Evolutionary conservation across 2,329 filamentous ascomycete genomes (phyloP).

Genomic region (Chrysoporthe austroafricana): DNA sequence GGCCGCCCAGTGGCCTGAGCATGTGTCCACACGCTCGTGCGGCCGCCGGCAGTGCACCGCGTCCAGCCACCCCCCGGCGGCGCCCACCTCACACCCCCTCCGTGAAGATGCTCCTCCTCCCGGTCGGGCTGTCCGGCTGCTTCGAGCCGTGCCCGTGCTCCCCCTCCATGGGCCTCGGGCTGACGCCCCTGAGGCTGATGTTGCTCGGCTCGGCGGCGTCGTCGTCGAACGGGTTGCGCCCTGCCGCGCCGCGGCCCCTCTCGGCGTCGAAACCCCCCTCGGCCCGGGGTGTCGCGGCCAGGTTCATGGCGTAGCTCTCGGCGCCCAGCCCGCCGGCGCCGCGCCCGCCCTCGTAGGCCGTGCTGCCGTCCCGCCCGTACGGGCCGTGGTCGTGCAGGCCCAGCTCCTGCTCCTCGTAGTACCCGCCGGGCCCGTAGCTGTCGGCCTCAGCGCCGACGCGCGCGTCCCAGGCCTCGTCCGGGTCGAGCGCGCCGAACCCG

Average conservation of each 20-base stretch:
- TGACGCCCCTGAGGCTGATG: conserved; percentile 69
- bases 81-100: conserved; percentile 61
- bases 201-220: conserved; percentile 63
- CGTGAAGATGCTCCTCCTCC: conserved; percentile 70
- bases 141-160: conserved; percentile 39
- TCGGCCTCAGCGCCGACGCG: conserved; percentile 76
- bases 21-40: neutral
- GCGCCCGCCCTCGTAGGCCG: conserved; percentile 42
- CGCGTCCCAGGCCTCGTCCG: conserved; percentile 85
- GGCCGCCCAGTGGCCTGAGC: neutral
- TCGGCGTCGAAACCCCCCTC: conserved; percentile 34
- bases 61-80: no score
- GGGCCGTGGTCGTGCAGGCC: conserved; percentile 64
- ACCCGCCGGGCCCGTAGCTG: conserved; percentile 61
- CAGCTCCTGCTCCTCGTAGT: conserved; percentile 79
- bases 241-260: conserved; percentile 48
- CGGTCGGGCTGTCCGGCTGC: conserved; percentile 61
- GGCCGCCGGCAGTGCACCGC: neutral
- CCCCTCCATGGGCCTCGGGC: conserved; percentile 72
- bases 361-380: conserved; percentile 41
- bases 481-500: conserved; percentile 72
- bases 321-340: conserved; percentile 34
- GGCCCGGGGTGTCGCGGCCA: conserved; percentile 43
- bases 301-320: conserved; percentile 53
- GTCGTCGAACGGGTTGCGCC: conserved; percentile 72